Conservation (phyloP, 805 yeast species). For the Candida patagonica region DNA sequence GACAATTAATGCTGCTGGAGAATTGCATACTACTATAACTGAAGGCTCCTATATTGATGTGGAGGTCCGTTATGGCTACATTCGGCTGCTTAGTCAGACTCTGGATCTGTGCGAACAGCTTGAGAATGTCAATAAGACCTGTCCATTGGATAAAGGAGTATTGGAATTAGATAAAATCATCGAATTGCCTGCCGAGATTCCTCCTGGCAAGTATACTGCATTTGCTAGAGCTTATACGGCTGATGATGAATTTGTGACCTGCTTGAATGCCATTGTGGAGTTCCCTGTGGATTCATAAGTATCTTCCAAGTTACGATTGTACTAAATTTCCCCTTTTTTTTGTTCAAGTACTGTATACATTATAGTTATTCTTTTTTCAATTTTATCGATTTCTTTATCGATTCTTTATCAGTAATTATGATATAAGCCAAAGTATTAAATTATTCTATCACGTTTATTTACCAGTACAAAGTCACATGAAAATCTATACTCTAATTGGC, state of each 20-base stretch:
- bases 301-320: background rate
- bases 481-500: no score
- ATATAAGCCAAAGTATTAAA: no score
- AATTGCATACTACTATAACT: constrained; percentile 41
- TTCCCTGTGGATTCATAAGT: constrained; percentile 27
- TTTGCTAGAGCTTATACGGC: constrained; percentile 83
- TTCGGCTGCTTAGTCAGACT: constrained; percentile 79
- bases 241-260: constrained; percentile 73
- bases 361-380: background rate
- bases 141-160: constrained; percentile 70
- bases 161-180: constrained; percentile 62
- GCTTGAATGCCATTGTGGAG: constrained; percentile 45
- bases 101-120: constrained; percentile 87
- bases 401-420: no score
- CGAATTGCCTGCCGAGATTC: constrained; percentile 83
- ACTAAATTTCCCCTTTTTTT: background rate
- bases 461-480: no score
- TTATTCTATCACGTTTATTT: no score
- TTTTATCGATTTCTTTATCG: background rate
- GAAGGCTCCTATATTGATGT: constrained; percentile 95
- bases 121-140: constrained; percentile 70
- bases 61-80: constrained; percentile 86
- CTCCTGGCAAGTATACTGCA: constrained; percentile 88
- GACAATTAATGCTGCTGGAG: constrained; percentile 70
- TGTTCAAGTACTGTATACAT: constrained; percentile 1